Evolutionary conservation across 768 basidiomycete species (phyloP).

Genomic region (Kondoa subrosea): DNA sequence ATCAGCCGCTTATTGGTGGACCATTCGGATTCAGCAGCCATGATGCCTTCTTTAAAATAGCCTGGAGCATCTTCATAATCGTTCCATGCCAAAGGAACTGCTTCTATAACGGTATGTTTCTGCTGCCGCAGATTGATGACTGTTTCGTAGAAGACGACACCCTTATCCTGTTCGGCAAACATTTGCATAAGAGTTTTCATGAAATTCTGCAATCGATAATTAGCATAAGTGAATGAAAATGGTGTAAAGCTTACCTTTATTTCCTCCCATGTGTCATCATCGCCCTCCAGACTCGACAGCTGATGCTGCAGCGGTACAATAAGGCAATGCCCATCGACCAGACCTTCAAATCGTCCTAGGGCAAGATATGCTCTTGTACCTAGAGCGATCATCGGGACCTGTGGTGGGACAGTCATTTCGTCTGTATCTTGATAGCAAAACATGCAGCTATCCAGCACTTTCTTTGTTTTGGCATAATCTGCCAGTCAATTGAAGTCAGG

Average conservation of each 20-base stretch:
- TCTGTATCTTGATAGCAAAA: conserved; percentile 48
- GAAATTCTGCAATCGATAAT: conserved; percentile 40
- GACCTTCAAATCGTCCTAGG: conserved; percentile 68
- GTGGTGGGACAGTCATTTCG: conserved; percentile 76
- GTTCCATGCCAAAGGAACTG: conserved; percentile 77
- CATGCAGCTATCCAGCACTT: conserved; percentile 63
- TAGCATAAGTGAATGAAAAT: background rate
- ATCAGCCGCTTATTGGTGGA: conserved; percentile 95
- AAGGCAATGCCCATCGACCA: conserved; percentile 79
- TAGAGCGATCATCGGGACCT: conserved; percentile 72
- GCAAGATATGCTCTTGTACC: conserved; percentile 82
- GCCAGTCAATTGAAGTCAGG: conserved; percentile 6
- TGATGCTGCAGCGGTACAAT: conserved; percentile 95
- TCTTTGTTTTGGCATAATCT: conserved; percentile 94
- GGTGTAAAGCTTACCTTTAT: conserved; percentile 59
- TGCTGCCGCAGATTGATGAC: conserved; percentile 72
- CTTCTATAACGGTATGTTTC: conserved; percentile 82
- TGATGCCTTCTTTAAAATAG: conserved; percentile 95
- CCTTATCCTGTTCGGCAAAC: conserved; percentile 82
- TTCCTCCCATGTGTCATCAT: conserved; percentile 98
- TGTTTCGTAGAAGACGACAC: conserved; percentile 89
- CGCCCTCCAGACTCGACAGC: conserved; percentile 72
- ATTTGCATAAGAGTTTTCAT: conserved; percentile 91
- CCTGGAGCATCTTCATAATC: conserved; percentile 72
- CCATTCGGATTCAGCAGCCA: conserved; percentile 89